These are phyloP conservation scores for Erythrobasidium yunnanense DNA, from an alignment of 768 basidiomycete species.

Conservation along the genomic window DNA sequence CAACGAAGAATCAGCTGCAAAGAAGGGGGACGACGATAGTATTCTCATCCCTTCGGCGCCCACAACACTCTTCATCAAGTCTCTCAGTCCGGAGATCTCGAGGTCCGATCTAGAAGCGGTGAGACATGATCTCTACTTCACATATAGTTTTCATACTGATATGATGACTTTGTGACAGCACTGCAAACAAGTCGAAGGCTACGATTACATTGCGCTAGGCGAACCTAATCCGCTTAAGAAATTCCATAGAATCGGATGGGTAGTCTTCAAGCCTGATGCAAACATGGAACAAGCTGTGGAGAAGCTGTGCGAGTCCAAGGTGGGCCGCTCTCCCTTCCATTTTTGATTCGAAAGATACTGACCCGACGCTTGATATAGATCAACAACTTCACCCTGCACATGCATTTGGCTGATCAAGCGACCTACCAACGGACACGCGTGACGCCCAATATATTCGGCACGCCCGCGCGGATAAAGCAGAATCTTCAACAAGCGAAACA, in stretches of 20 bases:
- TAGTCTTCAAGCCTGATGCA: constrained; percentile 70
- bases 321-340: constrained; percentile 40
- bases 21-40: constrained; percentile 22
- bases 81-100: constrained; percentile 28
- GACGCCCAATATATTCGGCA: constrained; percentile 70
- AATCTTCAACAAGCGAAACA: constrained; percentile 71
- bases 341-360: constrained; percentile 1
- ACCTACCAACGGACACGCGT: constrained; percentile 66
- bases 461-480: constrained; percentile 65
- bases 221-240: constrained; percentile 86
- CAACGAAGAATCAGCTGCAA: not conserved
- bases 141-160: not conserved
- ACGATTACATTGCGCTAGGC: constrained; percentile 74
- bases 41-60: constrained; percentile 26
- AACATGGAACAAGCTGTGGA: constrained; percentile 65
- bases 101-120: constrained; percentile 31
- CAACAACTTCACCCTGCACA: constrained; percentile 86
- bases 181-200: constrained; percentile 65
- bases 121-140: not conserved
- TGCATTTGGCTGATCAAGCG: constrained; percentile 55
- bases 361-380: constrained; percentile 49
- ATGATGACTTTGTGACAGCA: constrained; percentile 49
- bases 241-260: constrained; percentile 90
- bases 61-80: constrained; percentile 27
- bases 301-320: constrained; percentile 76